phyloP scores from a whole-genome alignment of 1,284 basidiomycete species.

The Pholiota adiposa region DNA sequence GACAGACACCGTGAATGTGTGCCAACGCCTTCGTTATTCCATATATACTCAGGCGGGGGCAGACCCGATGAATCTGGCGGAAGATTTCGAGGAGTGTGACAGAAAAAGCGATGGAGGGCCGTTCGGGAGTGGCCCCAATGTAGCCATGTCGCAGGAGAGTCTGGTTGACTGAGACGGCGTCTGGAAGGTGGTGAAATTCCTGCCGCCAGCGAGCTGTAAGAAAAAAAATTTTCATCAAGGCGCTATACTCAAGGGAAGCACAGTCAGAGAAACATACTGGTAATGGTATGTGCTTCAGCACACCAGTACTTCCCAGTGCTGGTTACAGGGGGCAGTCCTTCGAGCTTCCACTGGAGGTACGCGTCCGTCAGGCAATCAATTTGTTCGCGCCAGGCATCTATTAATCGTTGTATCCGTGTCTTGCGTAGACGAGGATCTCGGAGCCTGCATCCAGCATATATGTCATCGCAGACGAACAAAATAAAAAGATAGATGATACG shows the following conservation, averaged over 20 bases:
- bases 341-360: not conserved
- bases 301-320: not conserved
- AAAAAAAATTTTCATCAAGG: not conserved
- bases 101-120: constrained; percentile 1
- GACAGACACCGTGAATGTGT: constrained; percentile 2
- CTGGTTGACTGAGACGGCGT: not conserved
- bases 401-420: not conserved
- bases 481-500: not conserved
- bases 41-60: constrained; percentile 1
- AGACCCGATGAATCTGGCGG: constrained; percentile 1
- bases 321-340: not conserved
- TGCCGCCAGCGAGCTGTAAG: not conserved
- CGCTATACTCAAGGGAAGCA: not conserved
- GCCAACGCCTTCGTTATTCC: not conserved
- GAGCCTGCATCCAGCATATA: not conserved
- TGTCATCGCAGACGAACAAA: not conserved
- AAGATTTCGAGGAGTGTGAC: not conserved
- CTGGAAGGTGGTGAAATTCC: not conserved
- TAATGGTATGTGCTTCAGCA: not conserved
- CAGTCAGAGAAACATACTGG: not conserved
- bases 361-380: not conserved
- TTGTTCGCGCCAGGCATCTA: not conserved
- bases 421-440: not conserved
- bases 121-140: constrained; percentile 4
- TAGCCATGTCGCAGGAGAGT: not conserved